Evolutionary conservation across 2,329 filamentous ascomycete species (phyloP).

Genomic region (Zalaria obscura): DNA sequence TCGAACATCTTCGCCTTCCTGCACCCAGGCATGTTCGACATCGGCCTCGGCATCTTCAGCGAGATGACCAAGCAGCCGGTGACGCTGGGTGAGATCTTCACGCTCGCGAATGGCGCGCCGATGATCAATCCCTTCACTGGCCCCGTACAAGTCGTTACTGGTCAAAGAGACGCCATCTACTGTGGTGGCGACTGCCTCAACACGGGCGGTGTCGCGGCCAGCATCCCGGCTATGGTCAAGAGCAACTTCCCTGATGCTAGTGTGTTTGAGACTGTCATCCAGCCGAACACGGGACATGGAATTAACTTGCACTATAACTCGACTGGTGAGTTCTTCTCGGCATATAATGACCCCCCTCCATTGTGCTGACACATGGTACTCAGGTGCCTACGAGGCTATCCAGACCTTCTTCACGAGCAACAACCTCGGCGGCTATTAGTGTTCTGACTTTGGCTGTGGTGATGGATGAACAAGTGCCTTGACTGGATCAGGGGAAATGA

Average conservation of each 20-base stretch:
- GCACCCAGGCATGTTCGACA: conserved; percentile 15
- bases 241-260: conserved; percentile 4
- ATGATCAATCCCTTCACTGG: conserved; percentile 10
- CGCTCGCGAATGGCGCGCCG: conserved; percentile 7
- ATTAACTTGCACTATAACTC: conserved; percentile 18
- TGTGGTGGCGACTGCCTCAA: conserved; percentile 9
- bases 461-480: too few relatives aligned
- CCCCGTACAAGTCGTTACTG: conserved; percentile 16
- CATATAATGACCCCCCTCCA: too few relatives aligned
- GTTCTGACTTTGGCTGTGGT: too few relatives aligned
- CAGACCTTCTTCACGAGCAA: too few relatives aligned
- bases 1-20: conserved; percentile 19
- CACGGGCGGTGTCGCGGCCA: conserved; percentile 9
- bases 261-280: conserved; percentile 10
- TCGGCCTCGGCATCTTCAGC: conserved; percentile 11
- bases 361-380: too few relatives aligned
- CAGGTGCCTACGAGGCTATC: too few relatives aligned
- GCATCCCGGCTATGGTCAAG: conserved; percentile 7
- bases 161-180: conserved; percentile 10
- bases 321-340: not conserved
- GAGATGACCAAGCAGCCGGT: conserved; percentile 16
- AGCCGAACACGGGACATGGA: conserved; percentile 15
- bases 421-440: too few relatives aligned
- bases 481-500: too few relatives aligned
- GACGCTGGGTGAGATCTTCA: conserved; percentile 18